phyloP scores from a whole-genome alignment of 148 eudicot species.

The Arbutus unedo region DNA sequence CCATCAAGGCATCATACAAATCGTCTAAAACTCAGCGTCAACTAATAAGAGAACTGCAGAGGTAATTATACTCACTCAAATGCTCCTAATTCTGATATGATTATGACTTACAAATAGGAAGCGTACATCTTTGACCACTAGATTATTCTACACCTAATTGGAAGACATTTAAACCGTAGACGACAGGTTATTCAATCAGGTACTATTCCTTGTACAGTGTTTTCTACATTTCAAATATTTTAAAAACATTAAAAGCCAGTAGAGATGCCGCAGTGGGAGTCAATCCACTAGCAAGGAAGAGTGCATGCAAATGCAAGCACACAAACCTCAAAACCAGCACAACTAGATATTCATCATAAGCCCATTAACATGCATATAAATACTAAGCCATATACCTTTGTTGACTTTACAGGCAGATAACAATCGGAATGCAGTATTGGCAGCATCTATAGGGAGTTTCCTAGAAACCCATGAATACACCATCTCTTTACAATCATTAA shows the following conservation, averaged over 20 bases:
- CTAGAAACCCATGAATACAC: constrained; percentile 85
- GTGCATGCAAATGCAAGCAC: not conserved
- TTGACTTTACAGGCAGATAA: constrained; percentile 86
- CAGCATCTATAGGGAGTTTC: constrained; percentile 68
- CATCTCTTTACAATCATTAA: constrained; percentile 87
- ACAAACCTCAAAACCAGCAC: not conserved
- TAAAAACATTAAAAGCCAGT: not conserved
- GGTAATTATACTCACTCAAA: not conserved
- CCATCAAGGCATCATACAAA: not conserved
- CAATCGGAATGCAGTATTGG: constrained; percentile 66
- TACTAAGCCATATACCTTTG: constrained; percentile 51
- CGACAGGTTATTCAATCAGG: not conserved
- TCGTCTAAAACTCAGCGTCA: not conserved
- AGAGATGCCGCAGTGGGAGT: not conserved
- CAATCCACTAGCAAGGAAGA: not conserved
- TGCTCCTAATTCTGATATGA: not conserved
- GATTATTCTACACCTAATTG: not conserved
- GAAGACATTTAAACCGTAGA: not conserved
- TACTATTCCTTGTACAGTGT: not conserved
- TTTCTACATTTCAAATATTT: not conserved
- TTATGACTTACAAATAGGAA: not conserved
- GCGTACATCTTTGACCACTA: not conserved
- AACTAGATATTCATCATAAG: not conserved
- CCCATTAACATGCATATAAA: constrained; percentile 7
- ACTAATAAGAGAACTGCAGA: not conserved